These are phyloP conservation scores for Boletus smithii DNA, from an alignment of 1,284 basidiomycete genomes.

Conservation along the genomic window DNA sequence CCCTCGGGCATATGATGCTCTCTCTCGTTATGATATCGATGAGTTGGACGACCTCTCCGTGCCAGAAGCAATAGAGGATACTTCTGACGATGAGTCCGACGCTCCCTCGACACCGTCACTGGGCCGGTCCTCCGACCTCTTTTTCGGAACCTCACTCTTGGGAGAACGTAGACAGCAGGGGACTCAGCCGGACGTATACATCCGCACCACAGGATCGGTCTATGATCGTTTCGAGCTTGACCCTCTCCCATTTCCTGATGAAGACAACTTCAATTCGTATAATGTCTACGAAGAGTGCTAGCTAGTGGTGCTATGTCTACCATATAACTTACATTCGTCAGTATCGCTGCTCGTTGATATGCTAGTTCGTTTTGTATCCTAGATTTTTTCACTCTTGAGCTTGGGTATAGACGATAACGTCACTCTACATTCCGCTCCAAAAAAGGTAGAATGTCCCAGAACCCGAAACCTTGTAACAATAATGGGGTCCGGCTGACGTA, in stretches of 20 bases:
- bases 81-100: conserved; percentile 79
- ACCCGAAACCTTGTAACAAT: conserved; percentile 21
- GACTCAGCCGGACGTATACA: conserved; percentile 54
- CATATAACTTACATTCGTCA: conserved; percentile 26
- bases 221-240: conserved; percentile 65
- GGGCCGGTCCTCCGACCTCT: conserved; percentile 46
- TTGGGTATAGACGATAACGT: too few relatives aligned
- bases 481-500: conserved; percentile 34
- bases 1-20: conserved; percentile 48
- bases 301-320: conserved; percentile 47
- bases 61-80: conserved; percentile 77
- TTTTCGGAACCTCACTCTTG: conserved; percentile 47
- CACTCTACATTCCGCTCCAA: too few relatives aligned
- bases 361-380: conserved; percentile 27
- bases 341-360: conserved; percentile 28
- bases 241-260: conserved; percentile 60
- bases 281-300: conserved; percentile 66
- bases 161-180: conserved; percentile 47
- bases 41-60: conserved; percentile 65
- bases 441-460: conserved; percentile 31
- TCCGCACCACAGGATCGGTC: conserved; percentile 54
- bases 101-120: conserved; percentile 59
- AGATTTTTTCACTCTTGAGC: conserved; percentile 9
- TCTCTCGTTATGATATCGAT: conserved; percentile 58
- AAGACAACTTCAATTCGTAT: conserved; percentile 42